Conservation (phyloP, 192 early-diverging fungal species). For the Glomus cerebriforme region DNA sequence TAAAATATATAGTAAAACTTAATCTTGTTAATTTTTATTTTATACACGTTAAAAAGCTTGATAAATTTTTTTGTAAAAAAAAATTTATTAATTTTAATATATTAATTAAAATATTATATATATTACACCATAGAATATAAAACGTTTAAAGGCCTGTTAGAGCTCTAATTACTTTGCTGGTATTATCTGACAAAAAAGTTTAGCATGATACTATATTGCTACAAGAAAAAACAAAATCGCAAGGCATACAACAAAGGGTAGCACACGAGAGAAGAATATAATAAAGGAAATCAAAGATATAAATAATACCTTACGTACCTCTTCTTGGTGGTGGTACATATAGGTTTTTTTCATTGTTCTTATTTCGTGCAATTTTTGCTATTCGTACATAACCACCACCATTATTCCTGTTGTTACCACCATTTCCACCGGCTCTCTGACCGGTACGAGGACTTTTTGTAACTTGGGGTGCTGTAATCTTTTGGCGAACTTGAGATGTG, state of each 20-base stretch:
- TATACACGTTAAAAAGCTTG: background rate
- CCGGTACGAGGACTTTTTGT: background rate
- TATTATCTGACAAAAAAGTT: background rate
- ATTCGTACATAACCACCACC: background rate
- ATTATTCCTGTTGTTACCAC: background rate
- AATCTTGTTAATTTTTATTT: no score
- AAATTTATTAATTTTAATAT: background rate
- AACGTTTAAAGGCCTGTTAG: background rate
- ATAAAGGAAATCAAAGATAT: no score
- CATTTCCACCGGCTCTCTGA: background rate
- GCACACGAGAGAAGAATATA: no score
- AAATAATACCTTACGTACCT: constrained; percentile 10
- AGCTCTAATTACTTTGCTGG: background rate
- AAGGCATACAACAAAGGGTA: background rate
- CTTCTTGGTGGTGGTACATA: constrained; percentile 23
- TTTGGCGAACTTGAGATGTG: background rate
- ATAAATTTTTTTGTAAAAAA: background rate
- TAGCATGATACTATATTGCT: background rate
- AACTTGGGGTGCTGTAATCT: background rate
- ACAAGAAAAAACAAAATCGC: background rate
- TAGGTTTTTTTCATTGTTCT: constrained; percentile 6
- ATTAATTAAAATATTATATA: background rate
- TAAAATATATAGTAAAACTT: no score
- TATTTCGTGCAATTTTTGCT: background rate
- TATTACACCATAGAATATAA: background rate